Conservation (phyloP, 495 filamentous ascomycete species). For the Talaromyces liani region DNA sequence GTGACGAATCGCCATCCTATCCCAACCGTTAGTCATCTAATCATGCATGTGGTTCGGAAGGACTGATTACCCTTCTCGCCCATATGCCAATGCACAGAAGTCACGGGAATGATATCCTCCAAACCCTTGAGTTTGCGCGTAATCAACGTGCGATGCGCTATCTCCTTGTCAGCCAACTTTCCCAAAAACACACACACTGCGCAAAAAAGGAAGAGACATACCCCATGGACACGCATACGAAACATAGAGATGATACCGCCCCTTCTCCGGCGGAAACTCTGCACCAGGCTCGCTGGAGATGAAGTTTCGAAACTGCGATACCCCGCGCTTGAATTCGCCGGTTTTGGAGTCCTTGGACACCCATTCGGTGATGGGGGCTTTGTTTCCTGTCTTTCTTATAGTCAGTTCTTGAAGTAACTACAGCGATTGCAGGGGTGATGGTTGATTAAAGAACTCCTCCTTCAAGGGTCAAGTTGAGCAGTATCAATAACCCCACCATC, state of each 20-base stretch:
- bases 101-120: slow-evolving; percentile 57
- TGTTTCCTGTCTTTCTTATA: slow-evolving; percentile 19
- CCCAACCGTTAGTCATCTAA: too few species aligned
- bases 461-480: not conserved
- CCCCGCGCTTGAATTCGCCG: slow-evolving; percentile 84
- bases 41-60: too few species aligned
- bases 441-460: not conserved
- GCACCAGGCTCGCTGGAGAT: slow-evolving; percentile 58
- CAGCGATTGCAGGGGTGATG: not conserved
- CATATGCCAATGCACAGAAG: slow-evolving; percentile 64
- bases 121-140: slow-evolving; percentile 60
- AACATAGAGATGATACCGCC: slow-evolving; percentile 64
- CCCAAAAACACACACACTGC: too few species aligned
- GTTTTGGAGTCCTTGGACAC: slow-evolving; percentile 62
- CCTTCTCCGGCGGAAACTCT: slow-evolving; percentile 60
- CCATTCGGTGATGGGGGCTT: slow-evolving; percentile 71
- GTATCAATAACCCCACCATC: not conserved
- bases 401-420: not conserved
- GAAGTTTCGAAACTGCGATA: slow-evolving; percentile 61
- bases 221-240: slow-evolving; percentile 70
- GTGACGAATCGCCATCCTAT: slow-evolving; percentile 71
- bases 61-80: slow-evolving; percentile 42
- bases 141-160: slow-evolving; percentile 53
- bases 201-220: slow-evolving; percentile 18
- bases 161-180: slow-evolving; percentile 5